Evolutionary conservation across 1,284 basidiomycete species (phyloP).

Genomic region (Anthracocystis walkeri): DNA sequence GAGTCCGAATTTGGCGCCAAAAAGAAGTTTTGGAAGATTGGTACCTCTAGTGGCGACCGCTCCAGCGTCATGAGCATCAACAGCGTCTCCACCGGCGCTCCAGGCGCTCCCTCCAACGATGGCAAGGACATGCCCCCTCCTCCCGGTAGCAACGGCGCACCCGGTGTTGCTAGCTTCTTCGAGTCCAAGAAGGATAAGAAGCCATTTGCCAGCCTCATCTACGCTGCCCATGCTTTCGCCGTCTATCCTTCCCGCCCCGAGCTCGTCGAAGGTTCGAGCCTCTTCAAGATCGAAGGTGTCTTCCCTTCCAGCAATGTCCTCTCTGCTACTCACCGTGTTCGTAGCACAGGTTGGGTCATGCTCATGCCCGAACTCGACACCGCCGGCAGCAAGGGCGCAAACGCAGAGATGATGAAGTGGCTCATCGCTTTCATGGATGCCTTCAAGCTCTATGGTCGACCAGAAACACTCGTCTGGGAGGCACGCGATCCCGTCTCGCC

Average conservation of each 20-base stretch:
- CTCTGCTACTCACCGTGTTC: conserved; percentile 75
- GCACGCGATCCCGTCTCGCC: conserved; percentile 71
- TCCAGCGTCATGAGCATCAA: conserved; percentile 54
- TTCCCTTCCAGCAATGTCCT: conserved; percentile 56
- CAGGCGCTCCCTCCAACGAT: conserved; percentile 39
- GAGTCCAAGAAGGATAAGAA: conserved; percentile 66
- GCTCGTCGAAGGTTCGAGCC: conserved; percentile 65
- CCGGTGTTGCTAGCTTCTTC: conserved; percentile 65
- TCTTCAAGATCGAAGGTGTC: conserved; percentile 68
- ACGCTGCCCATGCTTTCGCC: conserved; percentile 64
- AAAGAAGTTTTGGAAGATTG: conserved; percentile 57
- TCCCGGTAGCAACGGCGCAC: conserved; percentile 58
- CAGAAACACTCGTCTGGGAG: conserved; percentile 62
- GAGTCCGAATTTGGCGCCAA: conserved; percentile 51
- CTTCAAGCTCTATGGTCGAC: conserved; percentile 68
- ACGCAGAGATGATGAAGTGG: conserved; percentile 92
- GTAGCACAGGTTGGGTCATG: conserved; percentile 70
- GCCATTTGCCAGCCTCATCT: conserved; percentile 65
- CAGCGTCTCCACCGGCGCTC: conserved; percentile 29
- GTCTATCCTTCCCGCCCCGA: conserved; percentile 68
- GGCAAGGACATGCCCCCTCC: conserved; percentile 57
- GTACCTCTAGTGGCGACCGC: conserved; percentile 53
- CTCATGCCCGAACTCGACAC: conserved; percentile 69
- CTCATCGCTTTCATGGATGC: conserved; percentile 75
- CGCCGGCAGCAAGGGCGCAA: conserved; percentile 78